phyloP scores from a whole-genome alignment of 2,329 filamentous ascomycete species.

The Colletotrichum abscissum region DNA sequence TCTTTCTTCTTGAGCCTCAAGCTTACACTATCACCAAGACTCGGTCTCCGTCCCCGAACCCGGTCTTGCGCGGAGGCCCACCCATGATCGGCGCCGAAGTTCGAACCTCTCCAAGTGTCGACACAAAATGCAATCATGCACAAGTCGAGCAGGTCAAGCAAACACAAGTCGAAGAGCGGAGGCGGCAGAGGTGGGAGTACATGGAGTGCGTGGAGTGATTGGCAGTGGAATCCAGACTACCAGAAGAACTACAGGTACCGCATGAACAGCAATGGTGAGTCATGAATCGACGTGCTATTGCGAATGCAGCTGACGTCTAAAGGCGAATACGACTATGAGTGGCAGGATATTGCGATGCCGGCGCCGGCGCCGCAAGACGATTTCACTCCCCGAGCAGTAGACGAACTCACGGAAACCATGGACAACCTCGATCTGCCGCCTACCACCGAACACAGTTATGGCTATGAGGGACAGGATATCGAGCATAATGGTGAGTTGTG shows the following conservation, averaged over 20 bases:
- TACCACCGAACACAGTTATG: slow-evolving; percentile 8
- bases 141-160: slow-evolving; percentile 39
- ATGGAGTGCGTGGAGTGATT: slow-evolving; percentile 40
- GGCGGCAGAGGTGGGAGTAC: slow-evolving; percentile 12
- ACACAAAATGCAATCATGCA: slow-evolving; percentile 44
- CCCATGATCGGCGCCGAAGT: not conserved
- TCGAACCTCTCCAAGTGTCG: not conserved
- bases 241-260: slow-evolving; percentile 44
- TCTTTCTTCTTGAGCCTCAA: slow-evolving; percentile 30
- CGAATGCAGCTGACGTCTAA: slow-evolving; percentile 4
- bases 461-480: not conserved
- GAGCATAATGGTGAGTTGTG: not conserved
- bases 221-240: slow-evolving; percentile 43
- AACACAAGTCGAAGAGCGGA: slow-evolving; percentile 39
- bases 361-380: slow-evolving; percentile 30
- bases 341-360: slow-evolving; percentile 35
- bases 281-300: not conserved
- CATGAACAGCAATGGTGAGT: slow-evolving; percentile 43
- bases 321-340: slow-evolving; percentile 43
- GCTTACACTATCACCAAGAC: slow-evolving; percentile 13
- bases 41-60: not conserved
- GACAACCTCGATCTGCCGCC: slow-evolving; percentile 15
- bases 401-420: slow-evolving; percentile 35
- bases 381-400: slow-evolving; percentile 41
- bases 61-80: not conserved